These are phyloP conservation scores for Mycena filopes DNA, from an alignment of 768 basidiomycete genomes.

Conservation along the genomic window DNA sequence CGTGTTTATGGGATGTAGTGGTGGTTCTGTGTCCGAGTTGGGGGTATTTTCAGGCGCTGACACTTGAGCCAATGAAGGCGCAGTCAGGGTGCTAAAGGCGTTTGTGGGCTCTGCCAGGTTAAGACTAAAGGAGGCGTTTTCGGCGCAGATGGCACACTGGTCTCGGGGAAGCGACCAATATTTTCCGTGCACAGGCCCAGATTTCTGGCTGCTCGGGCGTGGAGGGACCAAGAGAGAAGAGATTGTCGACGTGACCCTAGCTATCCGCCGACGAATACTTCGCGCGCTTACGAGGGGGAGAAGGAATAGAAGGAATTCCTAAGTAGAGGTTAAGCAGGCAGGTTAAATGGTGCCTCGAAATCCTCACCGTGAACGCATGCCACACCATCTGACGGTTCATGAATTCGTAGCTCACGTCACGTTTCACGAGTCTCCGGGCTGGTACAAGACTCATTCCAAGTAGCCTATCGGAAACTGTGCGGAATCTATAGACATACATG, in stretches of 20 bases:
- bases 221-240: slow-evolving; percentile 42
- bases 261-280: slow-evolving; percentile 67
- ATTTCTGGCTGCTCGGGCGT: slow-evolving; percentile 13
- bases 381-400: slow-evolving; percentile 99
- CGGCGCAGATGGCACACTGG: slow-evolving; percentile 93
- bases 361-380: slow-evolving; percentile 97
- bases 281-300: slow-evolving; percentile 85
- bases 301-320: slow-evolving; percentile 97
- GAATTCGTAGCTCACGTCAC: slow-evolving; percentile 96
- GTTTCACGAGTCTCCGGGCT: slow-evolving; percentile 70
- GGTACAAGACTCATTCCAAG: slow-evolving; percentile 81
- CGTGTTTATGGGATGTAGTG: slow-evolving; percentile 75
- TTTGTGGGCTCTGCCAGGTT: slow-evolving; percentile 64
- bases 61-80: slow-evolving; percentile 29
- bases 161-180: slow-evolving; percentile 75
- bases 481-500: slow-evolving; percentile 66
- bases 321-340: slow-evolving; percentile 15
- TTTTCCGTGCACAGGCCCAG: slow-evolving; percentile 57
- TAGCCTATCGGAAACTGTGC: slow-evolving; percentile 83
- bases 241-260: slow-evolving; percentile 46
- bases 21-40: slow-evolving; percentile 53
- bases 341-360: slow-evolving; percentile 15
- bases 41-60: slow-evolving; percentile 38
- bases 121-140: slow-evolving; percentile 73
- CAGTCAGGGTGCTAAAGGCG: slow-evolving; percentile 54